A percentile compares a stretch with the other conserved stretches of the same genome.
These are phyloP conservation scores for Chytridiales sp. DNA, from an alignment of 371 early-diverging fungal genomes.

Conservation along the genomic window DNA sequence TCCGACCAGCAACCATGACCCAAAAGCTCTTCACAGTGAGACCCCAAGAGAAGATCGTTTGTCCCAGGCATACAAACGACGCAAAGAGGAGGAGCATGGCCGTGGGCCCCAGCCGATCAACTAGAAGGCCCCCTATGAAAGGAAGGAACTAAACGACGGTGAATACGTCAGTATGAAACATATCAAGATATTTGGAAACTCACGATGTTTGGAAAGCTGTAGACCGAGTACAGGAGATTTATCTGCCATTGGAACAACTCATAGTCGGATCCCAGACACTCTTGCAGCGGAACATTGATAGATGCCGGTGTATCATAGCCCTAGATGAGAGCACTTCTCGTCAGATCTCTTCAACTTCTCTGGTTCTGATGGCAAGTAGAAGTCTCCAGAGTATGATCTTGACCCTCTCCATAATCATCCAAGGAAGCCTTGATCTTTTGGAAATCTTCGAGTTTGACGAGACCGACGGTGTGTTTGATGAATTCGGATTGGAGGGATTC, in stretches of 20 bases:
- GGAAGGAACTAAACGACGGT: conserved; percentile 28
- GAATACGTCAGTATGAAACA: neutral
- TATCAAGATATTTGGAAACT: conserved; percentile 19
- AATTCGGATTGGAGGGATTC: conserved; percentile 79
- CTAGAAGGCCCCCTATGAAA: conserved; percentile 50
- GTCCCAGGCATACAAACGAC: conserved; percentile 60
- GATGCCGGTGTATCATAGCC: conserved; percentile 63
- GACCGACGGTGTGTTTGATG: conserved; percentile 84
- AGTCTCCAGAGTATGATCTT: no score
- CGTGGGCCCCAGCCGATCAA: conserved; percentile 46
- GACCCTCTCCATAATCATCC: no score
- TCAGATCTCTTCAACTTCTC: conserved; percentile 56
- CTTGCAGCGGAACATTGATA: conserved; percentile 46
- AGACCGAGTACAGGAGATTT: conserved; percentile 52
- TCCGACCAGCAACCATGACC: conserved; percentile 61
- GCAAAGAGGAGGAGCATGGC: conserved; percentile 50
- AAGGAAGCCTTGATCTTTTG: conserved; percentile 78
- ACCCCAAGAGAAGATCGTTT: conserved; percentile 59
- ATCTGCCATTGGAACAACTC: conserved; percentile 45
- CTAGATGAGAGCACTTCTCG: conserved; percentile 54
- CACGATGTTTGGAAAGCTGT: conserved; percentile 71
- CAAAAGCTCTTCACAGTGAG: conserved; percentile 43
- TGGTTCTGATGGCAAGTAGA: conserved; percentile 1
- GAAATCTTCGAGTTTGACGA: conserved; percentile 87
- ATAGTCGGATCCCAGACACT: conserved; percentile 34